Percentiles rank a stretch among this genome's conserved stretches.
phyloP scores from a whole-genome alignment of 805 yeast genomes.

The Candida corydali region DNA sequence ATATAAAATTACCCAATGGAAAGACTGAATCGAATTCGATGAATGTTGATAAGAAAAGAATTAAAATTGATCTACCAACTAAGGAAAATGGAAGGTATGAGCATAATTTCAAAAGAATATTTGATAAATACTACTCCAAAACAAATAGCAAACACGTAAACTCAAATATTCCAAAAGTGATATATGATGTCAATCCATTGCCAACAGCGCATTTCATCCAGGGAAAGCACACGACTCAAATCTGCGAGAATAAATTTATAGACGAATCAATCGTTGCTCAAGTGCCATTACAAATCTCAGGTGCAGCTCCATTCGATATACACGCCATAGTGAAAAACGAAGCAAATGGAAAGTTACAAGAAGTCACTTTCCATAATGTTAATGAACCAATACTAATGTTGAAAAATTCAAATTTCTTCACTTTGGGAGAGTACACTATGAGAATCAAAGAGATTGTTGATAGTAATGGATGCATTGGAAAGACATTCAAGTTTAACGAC shows the following conservation, averaged over 20 bases:
- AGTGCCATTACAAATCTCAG: slow-evolving; percentile 53
- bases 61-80: slow-evolving; percentile 37
- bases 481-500: slow-evolving; percentile 32
- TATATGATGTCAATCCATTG: slow-evolving; percentile 48
- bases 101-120: slow-evolving; percentile 57
- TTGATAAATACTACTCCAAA: slow-evolving; percentile 57
- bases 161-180: slow-evolving; percentile 15
- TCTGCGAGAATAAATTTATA: slow-evolving; percentile 34
- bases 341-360: slow-evolving; percentile 43
- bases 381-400: slow-evolving; percentile 6
- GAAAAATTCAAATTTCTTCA: slow-evolving; percentile 44
- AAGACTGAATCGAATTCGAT: slow-evolving; percentile 30
- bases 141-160: slow-evolving; percentile 18
- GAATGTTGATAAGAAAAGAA: slow-evolving; percentile 23
- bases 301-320: slow-evolving; percentile 59
- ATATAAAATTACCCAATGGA: slow-evolving; percentile 57
- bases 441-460: slow-evolving; percentile 59
- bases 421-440: slow-evolving; percentile 68
- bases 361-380: slow-evolving; percentile 8
- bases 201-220: slow-evolving; percentile 56
- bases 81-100: slow-evolving; percentile 54
- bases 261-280: slow-evolving; percentile 20
- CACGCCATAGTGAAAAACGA: slow-evolving; percentile 59
- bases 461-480: slow-evolving; percentile 62
- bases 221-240: slow-evolving; percentile 45